A percentile compares a stretch with the other conserved stretches of the same genome.
Conservation (phyloP, 2,329 filamentous ascomycete species). For the Aureobasidium musti region DNA sequence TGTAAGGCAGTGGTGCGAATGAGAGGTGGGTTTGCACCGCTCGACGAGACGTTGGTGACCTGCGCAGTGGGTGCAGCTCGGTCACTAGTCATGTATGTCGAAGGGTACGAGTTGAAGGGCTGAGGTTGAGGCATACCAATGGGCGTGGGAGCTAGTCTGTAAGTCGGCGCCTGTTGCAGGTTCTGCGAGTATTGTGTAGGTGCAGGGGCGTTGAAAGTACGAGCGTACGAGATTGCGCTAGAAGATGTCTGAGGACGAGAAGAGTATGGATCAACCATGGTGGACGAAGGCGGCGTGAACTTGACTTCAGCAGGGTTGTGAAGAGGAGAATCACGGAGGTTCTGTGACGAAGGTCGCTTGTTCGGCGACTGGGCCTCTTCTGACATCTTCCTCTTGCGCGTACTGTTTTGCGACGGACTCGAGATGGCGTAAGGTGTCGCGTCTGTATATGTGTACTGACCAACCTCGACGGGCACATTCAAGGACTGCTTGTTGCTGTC, state of each 20-base stretch:
- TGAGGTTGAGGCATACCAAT: conserved; percentile 30
- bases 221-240: conserved; percentile 36
- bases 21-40: conserved; percentile 58
- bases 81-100: conserved; percentile 47
- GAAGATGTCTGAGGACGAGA: conserved; percentile 29
- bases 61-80: conserved; percentile 44
- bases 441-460: conserved; percentile 63
- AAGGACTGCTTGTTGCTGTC: conserved; percentile 48
- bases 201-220: conserved; percentile 45
- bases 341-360: conserved; percentile 41
- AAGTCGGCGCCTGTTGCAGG: conserved; percentile 29
- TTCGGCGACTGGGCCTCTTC: conserved; percentile 44
- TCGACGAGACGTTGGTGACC: conserved; percentile 45
- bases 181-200: conserved; percentile 35
- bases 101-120: conserved; percentile 45
- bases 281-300: conserved; percentile 30
- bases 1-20: conserved; percentile 69
- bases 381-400: conserved; percentile 60
- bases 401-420: conserved; percentile 44
- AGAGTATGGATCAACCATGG: conserved; percentile 29
- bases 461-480: conserved; percentile 52
- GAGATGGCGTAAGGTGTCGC: conserved; percentile 41
- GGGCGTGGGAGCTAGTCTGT: conserved; percentile 24
- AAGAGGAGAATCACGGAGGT: conserved; percentile 39
- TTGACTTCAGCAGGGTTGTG: conserved; percentile 30